Evolutionary conservation across 108 stramenopile species (phyloP), one percentile per base, ranked within the genome.

Genomic region (Cyclotella baltica): DNA sequence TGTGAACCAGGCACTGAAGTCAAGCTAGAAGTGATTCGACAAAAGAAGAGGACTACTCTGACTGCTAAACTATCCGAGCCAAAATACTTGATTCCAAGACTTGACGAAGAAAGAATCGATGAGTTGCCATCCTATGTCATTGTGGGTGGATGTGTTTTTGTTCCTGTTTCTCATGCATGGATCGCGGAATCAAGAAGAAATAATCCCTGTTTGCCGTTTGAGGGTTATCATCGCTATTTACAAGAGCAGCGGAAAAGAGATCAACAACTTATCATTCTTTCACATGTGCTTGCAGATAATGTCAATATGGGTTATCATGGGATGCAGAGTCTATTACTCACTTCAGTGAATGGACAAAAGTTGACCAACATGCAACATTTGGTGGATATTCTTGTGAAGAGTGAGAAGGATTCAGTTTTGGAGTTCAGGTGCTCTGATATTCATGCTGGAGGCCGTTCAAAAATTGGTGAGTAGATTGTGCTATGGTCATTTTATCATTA

Each of bases 261-360:
- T 40, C 63, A 78, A 33, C 70, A 78, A 40, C 36, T 78, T 0
- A 72, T 78, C n/a, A 30, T 78, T 18, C 53, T 78, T 23, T 78
- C 77, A 16, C 52, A 68, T 57, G 63, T 78, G 8, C 63, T 78
- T 34, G 61, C 77, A 11, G 77, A 78, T 63, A 62, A 78, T 38
- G 71, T 78, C 3, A 78, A 78, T 72, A 36, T 64, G 18, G 70
- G 77, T 16, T 78, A 68, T 47, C 77, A 78, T 52, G 37, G 63
- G 15, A 71, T 58, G 62, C 31, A 33, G 27, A 65, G 56, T 30
- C 28, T 72, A 4, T n/a, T 78, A 16, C 70, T 78, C 50, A 63
- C 63, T 20, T 64, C 62, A 19, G 64, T 78, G 53, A 72, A 78
- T 64, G 77, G 77, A 18, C 55, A 72, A 11, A 78, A 37, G 37